Evolutionary conservation across 106 monocot species (phyloP).

Genomic region (Platanthera guangdongensis): DNA sequence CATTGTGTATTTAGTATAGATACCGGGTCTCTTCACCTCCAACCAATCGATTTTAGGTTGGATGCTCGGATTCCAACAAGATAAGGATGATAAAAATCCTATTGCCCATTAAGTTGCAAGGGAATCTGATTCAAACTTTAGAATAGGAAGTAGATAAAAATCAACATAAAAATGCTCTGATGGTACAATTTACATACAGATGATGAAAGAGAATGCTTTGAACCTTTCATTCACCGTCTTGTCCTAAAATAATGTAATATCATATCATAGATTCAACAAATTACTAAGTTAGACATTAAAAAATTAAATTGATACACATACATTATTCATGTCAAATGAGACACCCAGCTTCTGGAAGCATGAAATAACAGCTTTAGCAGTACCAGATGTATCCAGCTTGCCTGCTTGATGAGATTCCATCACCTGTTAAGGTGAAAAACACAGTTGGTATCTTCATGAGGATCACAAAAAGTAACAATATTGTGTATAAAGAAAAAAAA

Average conservation of each 20-base stretch:
- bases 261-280: background rate
- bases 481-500: background rate
- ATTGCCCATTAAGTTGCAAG: background rate
- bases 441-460: background rate
- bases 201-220: background rate
- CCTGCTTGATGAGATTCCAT: conserved; percentile 90
- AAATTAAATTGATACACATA: conserved; percentile 3
- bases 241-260: background rate
- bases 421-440: conserved; percentile 35
- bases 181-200: background rate
- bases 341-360: conserved; percentile 90
- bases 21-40: no score
- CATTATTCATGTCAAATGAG: conserved; percentile 59
- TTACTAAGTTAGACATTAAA: background rate
- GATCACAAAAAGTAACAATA: background rate
- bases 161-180: background rate
- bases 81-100: no score
- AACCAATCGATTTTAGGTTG: no score
- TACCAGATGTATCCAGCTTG: conserved; percentile 81
- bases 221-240: background rate
- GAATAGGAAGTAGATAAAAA: background rate
- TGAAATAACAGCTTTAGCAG: conserved; percentile 74
- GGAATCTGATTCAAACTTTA: background rate
- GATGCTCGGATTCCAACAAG: no score
- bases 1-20: no score